phyloP scores from a whole-genome alignment of 352 stramenopile species.

The Thalassiosira mediterranea region DNA sequence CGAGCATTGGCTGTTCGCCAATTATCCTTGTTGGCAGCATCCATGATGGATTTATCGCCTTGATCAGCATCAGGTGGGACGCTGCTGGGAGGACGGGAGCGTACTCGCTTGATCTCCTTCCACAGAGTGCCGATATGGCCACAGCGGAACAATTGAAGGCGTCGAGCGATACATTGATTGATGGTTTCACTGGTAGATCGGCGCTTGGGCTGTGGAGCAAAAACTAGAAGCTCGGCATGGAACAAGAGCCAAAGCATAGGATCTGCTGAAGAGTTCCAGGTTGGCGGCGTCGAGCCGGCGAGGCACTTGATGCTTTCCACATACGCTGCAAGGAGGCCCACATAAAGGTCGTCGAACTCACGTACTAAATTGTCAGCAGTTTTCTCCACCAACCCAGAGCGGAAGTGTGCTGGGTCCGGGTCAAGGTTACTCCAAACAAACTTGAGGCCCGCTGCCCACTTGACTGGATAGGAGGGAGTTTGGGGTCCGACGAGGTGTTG shows the following conservation, averaged over 20 bases:
- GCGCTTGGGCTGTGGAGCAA: background rate
- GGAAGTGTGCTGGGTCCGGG: background rate
- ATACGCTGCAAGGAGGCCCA: background rate
- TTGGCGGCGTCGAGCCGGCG: background rate
- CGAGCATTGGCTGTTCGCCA: conserved; percentile 6
- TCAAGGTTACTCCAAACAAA: background rate
- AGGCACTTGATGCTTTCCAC: background rate
- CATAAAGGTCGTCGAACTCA: background rate
- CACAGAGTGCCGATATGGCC: background rate
- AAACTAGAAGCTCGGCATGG: background rate
- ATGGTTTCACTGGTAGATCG: background rate
- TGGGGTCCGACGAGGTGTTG: background rate
- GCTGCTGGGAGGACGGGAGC: background rate
- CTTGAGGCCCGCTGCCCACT: background rate
- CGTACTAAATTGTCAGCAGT: background rate
- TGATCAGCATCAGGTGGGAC: background rate
- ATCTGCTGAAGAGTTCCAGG: background rate
- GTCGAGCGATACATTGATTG: background rate
- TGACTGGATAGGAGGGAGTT: background rate
- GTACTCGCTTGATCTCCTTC: background rate
- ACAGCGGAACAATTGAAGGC: background rate
- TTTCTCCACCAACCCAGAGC: background rate
- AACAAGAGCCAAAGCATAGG: background rate
- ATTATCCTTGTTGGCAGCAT: conserved; percentile 18
- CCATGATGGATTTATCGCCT: background rate